Base-by-base conservation (phyloP, 1,139 yeast species). In the Protomyces gravidus region DNA sequence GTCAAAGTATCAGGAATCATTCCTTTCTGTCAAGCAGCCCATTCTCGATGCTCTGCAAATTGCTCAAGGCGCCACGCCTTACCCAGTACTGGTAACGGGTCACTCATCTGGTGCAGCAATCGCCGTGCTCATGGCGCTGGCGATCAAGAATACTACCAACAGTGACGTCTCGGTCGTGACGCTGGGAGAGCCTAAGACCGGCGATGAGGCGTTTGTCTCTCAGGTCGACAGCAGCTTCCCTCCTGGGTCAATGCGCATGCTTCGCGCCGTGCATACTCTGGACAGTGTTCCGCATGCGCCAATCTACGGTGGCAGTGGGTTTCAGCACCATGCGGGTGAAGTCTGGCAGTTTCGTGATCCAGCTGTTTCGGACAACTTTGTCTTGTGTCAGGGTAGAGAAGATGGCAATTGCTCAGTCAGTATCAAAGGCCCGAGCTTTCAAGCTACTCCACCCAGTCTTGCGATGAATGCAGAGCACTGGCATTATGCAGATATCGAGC, bases 281-380 rank as follows among this genome's bases (percentile, higher is more conserved):
- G 58, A 53, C 36, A 51, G 58, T 19, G 25, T 53, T 11, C 47
- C 51, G 23, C 25, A 42, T 21, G 51, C 47, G 11, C 42, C 42
- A 4, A 17, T 36, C 17, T 36, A 15, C 7, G 21, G 42, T 17
- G 50, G 36, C 27, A 32, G 26, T 1, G 51, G 51, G n/a, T 53
- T 28, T 9, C 51, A 46, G 51, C 58, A 53, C 27, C 58, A 53
- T 39, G 11, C 50, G 3, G 51, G 51, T n/a, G 58, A 53, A 33
- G 48, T 53, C 2, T 53, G 58, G 58, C 58, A 53, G n/a, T 53
- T 45, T 19, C 27, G 23, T 11, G 58, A 53, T 21, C 47, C 58
- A n/a, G 23, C 30, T 11, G 4, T n/a, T 3, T 32, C 50, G 5
- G 58, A 53, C 21, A 53, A 17, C 28, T 19, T 53, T 26, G 39